Percentiles rank a stretch among this genome's conserved stretches.
These are phyloP conservation scores for Solanum microdontum DNA, from an alignment of 257 asterid genomes.

Conservation along the genomic window DNA sequence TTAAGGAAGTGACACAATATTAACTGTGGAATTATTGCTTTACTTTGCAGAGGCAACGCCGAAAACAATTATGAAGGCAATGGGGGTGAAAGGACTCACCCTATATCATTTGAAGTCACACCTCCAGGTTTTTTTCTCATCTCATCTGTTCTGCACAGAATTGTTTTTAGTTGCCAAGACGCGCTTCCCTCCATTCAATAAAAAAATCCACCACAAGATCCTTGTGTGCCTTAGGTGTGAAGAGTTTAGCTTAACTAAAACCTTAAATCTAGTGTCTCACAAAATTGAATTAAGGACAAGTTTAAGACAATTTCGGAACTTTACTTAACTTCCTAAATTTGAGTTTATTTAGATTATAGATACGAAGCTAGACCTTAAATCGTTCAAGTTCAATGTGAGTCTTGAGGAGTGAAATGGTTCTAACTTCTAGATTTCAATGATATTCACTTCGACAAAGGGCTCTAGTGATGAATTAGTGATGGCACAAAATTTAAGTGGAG, in stretches of 20 bases:
- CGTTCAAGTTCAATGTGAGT: not conserved
- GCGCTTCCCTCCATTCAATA: not conserved
- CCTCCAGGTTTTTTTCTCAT: constrained; percentile 54
- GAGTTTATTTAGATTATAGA: not conserved
- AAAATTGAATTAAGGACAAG: not conserved
- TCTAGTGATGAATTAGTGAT: not conserved
- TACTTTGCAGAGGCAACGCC: constrained; percentile 80
- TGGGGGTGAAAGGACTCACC: constrained; percentile 96
- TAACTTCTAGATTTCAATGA: not conserved
- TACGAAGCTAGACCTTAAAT: not conserved
- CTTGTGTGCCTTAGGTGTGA: not conserved
- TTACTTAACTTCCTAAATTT: not conserved
- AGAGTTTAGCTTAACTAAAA: not conserved
- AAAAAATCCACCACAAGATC: not conserved
- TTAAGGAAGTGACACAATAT: no score
- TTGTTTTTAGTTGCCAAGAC: not conserved
- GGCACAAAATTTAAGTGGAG: not conserved
- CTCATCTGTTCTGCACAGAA: not conserved
- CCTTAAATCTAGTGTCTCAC: not conserved
- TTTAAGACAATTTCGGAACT: not conserved
- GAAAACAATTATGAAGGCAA: constrained; percentile 69
- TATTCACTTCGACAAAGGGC: not conserved
- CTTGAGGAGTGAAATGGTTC: not conserved
- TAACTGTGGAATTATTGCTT: no score
- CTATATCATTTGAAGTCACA: constrained; percentile 91